Evolutionary conservation across 108 stramenopile species (phyloP).

Genomic region (Fistulifera pelliculosa): DNA sequence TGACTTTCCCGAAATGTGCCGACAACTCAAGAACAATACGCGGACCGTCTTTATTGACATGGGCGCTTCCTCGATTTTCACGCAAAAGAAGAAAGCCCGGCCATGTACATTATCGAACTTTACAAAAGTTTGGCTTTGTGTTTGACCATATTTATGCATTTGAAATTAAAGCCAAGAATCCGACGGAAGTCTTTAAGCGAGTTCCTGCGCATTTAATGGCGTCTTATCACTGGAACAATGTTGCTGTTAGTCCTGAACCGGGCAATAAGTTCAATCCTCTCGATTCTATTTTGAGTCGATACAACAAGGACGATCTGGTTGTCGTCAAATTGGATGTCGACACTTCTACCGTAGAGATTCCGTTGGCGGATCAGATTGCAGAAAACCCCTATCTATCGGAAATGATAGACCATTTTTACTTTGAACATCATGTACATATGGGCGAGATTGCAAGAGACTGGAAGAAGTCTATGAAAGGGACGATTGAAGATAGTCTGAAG

Average conservation of each 20-base stretch:
- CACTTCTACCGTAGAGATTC: conserved; percentile 28
- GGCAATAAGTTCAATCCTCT: conserved; percentile 37
- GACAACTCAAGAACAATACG: conserved; percentile 25
- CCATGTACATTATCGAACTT: conserved; percentile 18
- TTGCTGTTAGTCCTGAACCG: conserved; percentile 20
- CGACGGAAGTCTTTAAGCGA: conserved; percentile 10
- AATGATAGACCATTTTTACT: conserved; percentile 72
- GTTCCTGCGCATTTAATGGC: conserved; percentile 8
- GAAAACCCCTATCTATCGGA: conserved; percentile 19
- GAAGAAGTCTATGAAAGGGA: conserved; percentile 26
- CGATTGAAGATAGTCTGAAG: conserved; percentile 32
- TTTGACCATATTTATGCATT: conserved; percentile 70
- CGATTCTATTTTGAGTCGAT: conserved; percentile 21
- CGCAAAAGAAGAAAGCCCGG: conserved; percentile 9
- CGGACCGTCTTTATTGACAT: conserved; percentile 47
- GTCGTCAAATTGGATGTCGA: conserved; percentile 73
- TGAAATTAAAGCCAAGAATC: conserved; percentile 27
- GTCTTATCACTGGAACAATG: conserved; percentile 56
- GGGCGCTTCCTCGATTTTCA: conserved; percentile 52
- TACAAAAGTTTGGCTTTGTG: conserved; percentile 47
- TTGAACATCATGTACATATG: conserved; percentile 60
- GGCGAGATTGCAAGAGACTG: conserved; percentile 26
- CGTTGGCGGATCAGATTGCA: conserved; percentile 28
- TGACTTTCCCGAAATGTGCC: conserved; percentile 60
- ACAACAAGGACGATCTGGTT: conserved; percentile 43